phyloP scores from a whole-genome alignment of 352 stramenopile species.

The Phytophthora agathidicida region DNA sequence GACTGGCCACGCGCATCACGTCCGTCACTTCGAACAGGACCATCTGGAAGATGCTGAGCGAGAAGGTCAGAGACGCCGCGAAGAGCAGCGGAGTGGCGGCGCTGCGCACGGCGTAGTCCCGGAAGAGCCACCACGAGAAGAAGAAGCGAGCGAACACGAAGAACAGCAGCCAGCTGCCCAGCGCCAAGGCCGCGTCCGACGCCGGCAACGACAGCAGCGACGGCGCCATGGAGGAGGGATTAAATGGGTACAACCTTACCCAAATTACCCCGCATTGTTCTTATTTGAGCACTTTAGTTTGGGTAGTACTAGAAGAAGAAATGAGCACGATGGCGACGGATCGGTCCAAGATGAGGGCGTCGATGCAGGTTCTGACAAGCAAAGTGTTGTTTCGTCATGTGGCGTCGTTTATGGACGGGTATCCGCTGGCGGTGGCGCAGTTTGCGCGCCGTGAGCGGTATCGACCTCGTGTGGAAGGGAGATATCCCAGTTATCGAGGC shows the following conservation, averaged over 20 bases:
- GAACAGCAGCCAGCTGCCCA: conserved; percentile 54
- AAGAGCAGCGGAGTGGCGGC: conserved; percentile 69
- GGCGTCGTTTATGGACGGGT: conserved; percentile 34
- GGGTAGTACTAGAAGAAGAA: too few species aligned
- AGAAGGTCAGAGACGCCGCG: conserved; percentile 76
- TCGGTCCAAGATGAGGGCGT: background rate
- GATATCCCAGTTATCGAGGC: conserved; percentile 28
- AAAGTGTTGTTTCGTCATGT: conserved; percentile 23
- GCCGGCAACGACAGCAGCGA: conserved; percentile 33
- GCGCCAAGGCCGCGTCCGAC: conserved; percentile 34
- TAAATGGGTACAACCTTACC: too few species aligned
- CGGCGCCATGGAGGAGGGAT: background rate
- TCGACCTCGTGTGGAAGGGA: conserved; percentile 25
- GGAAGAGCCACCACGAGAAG: conserved; percentile 87
- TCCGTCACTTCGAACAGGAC: conserved; percentile 84
- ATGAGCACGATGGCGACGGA: too few species aligned
- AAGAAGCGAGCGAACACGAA: conserved; percentile 81
- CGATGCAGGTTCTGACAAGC: conserved; percentile 30
- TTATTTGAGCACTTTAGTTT: too few species aligned
- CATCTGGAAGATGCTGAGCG: conserved; percentile 81
- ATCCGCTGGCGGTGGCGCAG: conserved; percentile 25
- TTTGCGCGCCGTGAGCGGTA: conserved; percentile 30
- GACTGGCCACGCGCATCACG: conserved; percentile 60
- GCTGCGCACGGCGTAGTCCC: conserved; percentile 80
- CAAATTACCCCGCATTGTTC: too few species aligned